These are phyloP conservation scores for Rhizophora mangle DNA, from an alignment of 345 rosid genomes.

Conservation along the genomic window DNA sequence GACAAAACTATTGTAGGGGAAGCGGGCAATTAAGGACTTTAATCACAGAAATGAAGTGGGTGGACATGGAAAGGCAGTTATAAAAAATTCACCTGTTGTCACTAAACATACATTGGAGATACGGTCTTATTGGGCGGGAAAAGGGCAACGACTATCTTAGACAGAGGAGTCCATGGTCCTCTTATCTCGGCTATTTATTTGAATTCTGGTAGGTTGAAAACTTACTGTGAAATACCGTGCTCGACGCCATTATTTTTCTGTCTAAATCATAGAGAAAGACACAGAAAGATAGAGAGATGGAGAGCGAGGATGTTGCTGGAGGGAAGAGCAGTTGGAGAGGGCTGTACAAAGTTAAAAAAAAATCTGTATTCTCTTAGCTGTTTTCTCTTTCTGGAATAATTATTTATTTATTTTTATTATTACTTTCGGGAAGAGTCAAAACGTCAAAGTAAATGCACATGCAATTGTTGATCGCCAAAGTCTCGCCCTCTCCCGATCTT, in stretches of 20 bases:
- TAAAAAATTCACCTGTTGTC: slow-evolving; percentile 12
- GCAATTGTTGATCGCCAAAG: too few relatives aligned
- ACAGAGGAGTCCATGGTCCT: slow-evolving; percentile 18
- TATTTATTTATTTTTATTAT: too few relatives aligned
- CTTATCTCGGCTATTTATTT: slow-evolving; percentile 19
- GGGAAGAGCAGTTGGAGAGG: too few relatives aligned
- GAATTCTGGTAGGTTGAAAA: slow-evolving; percentile 7
- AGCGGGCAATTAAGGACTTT: slow-evolving; percentile 5
- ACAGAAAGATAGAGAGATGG: too few relatives aligned
- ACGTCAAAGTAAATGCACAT: too few relatives aligned
- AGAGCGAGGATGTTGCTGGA: too few relatives aligned
- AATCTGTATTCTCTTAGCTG: too few relatives aligned
- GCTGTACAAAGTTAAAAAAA: too few relatives aligned
- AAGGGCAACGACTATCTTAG: slow-evolving; percentile 14
- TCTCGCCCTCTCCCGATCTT: too few relatives aligned
- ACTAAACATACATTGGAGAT: slow-evolving; percentile 9
- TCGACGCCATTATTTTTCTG: slow-evolving; percentile 29
- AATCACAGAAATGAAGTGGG: slow-evolving; percentile 10
- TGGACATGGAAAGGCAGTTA: slow-evolving; percentile 11
- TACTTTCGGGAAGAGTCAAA: too few relatives aligned
- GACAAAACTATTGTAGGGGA: neutral
- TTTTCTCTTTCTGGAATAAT: too few relatives aligned
- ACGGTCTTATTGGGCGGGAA: slow-evolving; percentile 24
- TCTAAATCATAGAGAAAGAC: neutral
- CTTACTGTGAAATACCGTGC: neutral